Percentiles rank a stretch among this genome's conserved stretches.
phyloP scores from a whole-genome alignment of 495 filamentous ascomycete genomes.

The Daldinia childiae region DNA sequence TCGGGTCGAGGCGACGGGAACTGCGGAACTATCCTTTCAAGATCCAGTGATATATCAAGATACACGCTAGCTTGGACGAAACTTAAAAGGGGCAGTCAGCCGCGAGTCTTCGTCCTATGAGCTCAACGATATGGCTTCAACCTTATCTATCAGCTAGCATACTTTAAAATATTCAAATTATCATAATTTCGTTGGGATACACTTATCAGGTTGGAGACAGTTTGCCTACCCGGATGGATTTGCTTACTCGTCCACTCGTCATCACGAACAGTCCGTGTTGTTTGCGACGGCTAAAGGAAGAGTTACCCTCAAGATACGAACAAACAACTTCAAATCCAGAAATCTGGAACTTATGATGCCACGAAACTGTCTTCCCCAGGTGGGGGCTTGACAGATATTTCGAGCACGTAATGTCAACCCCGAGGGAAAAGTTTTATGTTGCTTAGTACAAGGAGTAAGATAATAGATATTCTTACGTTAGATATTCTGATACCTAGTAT shows the following conservation, averaged over 20 bases:
- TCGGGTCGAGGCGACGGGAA: conserved; percentile 25
- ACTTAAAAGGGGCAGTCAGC: background rate
- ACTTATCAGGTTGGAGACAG: background rate
- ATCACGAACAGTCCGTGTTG: background rate
- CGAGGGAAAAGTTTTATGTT: background rate
- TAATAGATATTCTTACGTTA: background rate
- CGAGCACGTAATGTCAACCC: background rate
- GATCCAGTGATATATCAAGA: conserved; percentile 21
- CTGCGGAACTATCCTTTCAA: conserved; percentile 25
- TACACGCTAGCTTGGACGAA: background rate
- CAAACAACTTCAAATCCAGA: background rate
- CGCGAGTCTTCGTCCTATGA: background rate
- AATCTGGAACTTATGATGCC: background rate
- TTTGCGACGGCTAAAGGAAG: background rate
- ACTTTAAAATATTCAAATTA: background rate
- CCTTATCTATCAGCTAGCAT: background rate
- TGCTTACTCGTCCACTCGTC: background rate
- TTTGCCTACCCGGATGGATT: background rate
- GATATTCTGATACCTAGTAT: background rate
- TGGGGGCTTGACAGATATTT: background rate
- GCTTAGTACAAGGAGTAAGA: background rate
- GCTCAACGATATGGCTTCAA: background rate
- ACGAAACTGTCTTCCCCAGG: background rate
- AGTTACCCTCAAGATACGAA: background rate
- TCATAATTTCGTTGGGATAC: no score